Conservation (phyloP, 164 flowering plant species). For the Paratinospora sagittata region DNA sequence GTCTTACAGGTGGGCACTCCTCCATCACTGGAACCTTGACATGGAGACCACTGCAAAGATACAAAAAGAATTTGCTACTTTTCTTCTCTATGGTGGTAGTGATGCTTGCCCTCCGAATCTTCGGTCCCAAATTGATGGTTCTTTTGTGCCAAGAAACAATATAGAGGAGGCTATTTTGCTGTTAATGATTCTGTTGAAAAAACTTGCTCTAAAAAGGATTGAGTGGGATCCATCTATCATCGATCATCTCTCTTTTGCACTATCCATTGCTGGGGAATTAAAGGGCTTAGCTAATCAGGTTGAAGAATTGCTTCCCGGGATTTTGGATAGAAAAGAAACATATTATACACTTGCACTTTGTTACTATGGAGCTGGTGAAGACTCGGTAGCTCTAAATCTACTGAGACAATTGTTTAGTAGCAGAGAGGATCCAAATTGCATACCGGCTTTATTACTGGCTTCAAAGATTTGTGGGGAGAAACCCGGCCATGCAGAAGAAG, state of each 20-base stretch:
- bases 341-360: slow-evolving; percentile 62
- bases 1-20: slow-evolving; percentile 72
- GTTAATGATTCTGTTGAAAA: slow-evolving; percentile 57
- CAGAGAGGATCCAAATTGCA: slow-evolving; percentile 39
- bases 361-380: slow-evolving; percentile 70
- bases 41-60: slow-evolving; percentile 51
- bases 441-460: slow-evolving; percentile 55
- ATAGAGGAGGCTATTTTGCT: slow-evolving; percentile 83
- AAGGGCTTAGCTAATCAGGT: slow-evolving; percentile 48
- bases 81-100: slow-evolving; percentile 76
- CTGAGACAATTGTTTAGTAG: slow-evolving; percentile 45
- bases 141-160: slow-evolving; percentile 80
- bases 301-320: slow-evolving; percentile 66
- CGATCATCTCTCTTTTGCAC: slow-evolving; percentile 77
- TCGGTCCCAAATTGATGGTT: slow-evolving; percentile 66
- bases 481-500: slow-evolving; percentile 46
- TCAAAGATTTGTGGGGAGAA: slow-evolving; percentile 67
- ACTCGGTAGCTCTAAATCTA: slow-evolving; percentile 55
- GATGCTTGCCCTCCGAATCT: slow-evolving; percentile 83
- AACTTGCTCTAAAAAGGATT: slow-evolving; percentile 35
- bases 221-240: slow-evolving; percentile 78
- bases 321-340: slow-evolving; percentile 43
- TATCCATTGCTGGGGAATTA: slow-evolving; percentile 59
- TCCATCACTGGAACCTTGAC: slow-evolving; percentile 76
- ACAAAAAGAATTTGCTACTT: slow-evolving; percentile 76